phyloP scores from a whole-genome alignment of 1,139 yeast genomes.

The Pneumocystis jirovecii region DNA sequence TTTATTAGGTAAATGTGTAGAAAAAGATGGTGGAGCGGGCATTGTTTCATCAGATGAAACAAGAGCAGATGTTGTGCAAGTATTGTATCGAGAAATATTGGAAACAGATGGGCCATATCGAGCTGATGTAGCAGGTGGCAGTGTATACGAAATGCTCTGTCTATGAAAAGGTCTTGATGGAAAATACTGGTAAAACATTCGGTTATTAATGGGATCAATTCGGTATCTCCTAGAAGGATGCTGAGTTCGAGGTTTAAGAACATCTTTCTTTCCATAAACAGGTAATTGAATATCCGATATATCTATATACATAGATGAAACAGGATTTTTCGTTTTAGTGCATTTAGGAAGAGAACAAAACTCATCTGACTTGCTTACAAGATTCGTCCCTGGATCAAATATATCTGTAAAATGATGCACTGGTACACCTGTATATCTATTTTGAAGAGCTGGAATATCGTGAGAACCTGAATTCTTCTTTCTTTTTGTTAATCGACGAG shows the following conservation, averaged over 20 bases:
- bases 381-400: neutral
- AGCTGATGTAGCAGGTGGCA: neutral
- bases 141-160: neutral
- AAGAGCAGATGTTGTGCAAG: neutral
- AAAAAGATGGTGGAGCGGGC: neutral
- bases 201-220: neutral
- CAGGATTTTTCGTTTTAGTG: neutral
- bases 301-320: neutral
- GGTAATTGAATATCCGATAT: neutral
- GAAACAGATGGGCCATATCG: neutral
- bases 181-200: neutral
- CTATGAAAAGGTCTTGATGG: neutral
- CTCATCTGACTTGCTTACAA: neutral
- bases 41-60: neutral
- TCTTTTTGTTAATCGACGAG: neutral
- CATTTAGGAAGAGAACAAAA: neutral
- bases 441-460: neutral
- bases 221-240: neutral
- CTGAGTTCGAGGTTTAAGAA: neutral
- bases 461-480: neutral
- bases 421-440: neutral
- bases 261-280: neutral
- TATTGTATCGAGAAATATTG: neutral
- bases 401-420: neutral
- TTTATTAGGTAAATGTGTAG: neutral